Evolutionary conservation across 31 red algal species (phyloP).

Genomic region (Porphyra umbilicalis): DNA sequence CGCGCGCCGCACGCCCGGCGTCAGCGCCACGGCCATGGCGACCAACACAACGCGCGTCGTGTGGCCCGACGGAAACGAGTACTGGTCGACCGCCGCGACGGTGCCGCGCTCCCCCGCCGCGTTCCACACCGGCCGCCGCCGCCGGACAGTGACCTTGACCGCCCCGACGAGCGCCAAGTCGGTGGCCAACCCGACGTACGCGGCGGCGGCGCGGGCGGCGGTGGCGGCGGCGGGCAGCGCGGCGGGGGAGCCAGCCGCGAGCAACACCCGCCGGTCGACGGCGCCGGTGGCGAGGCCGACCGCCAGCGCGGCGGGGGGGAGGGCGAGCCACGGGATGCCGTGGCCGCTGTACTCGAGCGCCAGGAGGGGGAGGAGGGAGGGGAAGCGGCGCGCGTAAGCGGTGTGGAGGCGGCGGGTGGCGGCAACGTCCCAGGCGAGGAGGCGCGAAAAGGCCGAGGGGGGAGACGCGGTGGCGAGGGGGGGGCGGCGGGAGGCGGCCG

Average conservation of each 20-base stretch:
- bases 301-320: not conserved
- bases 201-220: not conserved
- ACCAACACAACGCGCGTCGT: slow-evolving; percentile 45
- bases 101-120: slow-evolving; percentile 37
- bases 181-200: slow-evolving; percentile 10
- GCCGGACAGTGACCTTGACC: slow-evolving; percentile 43
- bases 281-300: not conserved
- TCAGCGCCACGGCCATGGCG: slow-evolving; percentile 18
- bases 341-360: slow-evolving; percentile 61
- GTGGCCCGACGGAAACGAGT: slow-evolving; percentile 77
- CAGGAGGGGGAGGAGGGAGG: slow-evolving; percentile 34
- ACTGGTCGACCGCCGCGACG: slow-evolving; percentile 59
- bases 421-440: slow-evolving; percentile 57
- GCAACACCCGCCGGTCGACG: not conserved
- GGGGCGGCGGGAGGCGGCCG: not conserved
- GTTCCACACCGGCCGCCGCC: slow-evolving; percentile 56
- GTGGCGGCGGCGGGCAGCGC: slow-evolving; percentile 9
- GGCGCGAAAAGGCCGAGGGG: slow-evolving; percentile 7
- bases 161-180: slow-evolving; percentile 52
- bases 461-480: not conserved
- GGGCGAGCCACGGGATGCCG: slow-evolving; percentile 60
- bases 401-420: slow-evolving; percentile 34
- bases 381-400: slow-evolving; percentile 25
- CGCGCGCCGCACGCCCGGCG: not conserved
- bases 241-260: slow-evolving; percentile 26